phyloP scores from a whole-genome alignment of 805 yeast species.

The Myxozyma geophila region DNA sequence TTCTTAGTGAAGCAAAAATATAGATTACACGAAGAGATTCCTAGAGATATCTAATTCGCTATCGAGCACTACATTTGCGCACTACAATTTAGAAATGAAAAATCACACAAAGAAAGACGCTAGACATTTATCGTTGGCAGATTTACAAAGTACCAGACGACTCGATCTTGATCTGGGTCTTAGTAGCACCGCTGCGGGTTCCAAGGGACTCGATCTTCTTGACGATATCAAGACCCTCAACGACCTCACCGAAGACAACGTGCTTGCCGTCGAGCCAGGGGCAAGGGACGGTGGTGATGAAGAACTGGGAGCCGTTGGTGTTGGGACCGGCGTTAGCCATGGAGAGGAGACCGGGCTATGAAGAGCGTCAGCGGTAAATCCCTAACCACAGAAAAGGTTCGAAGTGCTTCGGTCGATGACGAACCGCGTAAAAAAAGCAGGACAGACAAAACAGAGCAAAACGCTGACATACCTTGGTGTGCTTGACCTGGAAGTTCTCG shows the following conservation, averaged over 20 bases:
- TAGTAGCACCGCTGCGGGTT: slow-evolving; percentile 67
- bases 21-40: no score
- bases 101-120: not conserved
- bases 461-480: slow-evolving; percentile 44
- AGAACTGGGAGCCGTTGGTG: slow-evolving; percentile 89
- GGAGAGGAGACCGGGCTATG: slow-evolving; percentile 66
- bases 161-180: slow-evolving; percentile 65
- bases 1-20: no score
- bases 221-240: slow-evolving; percentile 79
- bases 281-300: slow-evolving; percentile 89
- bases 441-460: not conserved
- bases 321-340: slow-evolving; percentile 78
- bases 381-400: not conserved
- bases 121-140: not conserved
- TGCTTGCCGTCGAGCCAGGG: slow-evolving; percentile 93
- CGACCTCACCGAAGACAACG: slow-evolving; percentile 94
- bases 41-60: no score
- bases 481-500: slow-evolving; percentile 73
- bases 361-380: slow-evolving; percentile 29
- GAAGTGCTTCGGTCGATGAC: not conserved
- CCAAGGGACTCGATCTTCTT: slow-evolving; percentile 82
- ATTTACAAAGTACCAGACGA: slow-evolving; percentile 35
- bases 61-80: no score
- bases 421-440: not conserved
- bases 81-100: not conserved